Base-by-base conservation (phyloP, 495 filamentous ascomycete genomes). In the Aspergillus saccharolyticus region DNA sequence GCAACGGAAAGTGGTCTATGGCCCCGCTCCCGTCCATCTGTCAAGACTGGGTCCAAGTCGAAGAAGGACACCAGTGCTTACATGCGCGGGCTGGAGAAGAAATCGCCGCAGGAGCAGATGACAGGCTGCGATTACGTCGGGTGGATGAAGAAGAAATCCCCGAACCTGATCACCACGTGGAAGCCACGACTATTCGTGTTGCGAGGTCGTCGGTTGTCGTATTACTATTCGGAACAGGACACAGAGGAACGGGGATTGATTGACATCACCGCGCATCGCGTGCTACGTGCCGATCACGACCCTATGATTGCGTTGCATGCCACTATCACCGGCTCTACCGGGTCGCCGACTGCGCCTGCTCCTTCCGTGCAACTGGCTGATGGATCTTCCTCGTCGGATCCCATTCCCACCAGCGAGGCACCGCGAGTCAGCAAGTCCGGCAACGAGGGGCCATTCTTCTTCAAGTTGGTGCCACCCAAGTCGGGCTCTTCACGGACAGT, bases 61-160 rank as follows among this genome's bases (percentile, higher is more conserved):
- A 97, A 97, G 75, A 93, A 97, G 65, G 85, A 90, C 55, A 97
- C 94, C 2, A 96, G 90, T 65, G 94, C 95, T 5, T 97, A 96
- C 73, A 89, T 83, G 15, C 88, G 88, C 15, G 95, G 95, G 2
- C 75, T 97, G 18, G 84, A 89, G 64, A 89, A 90, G 72, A 89
- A 92, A 61, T 75, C 82, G 0, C 95, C 95, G 0, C 78, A 84
- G 50, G 89, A 96, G 66, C 90, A 94, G 58, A 92, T 96, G 72
- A 74, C 81, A 52, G 86, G 84, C 54, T 93, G 90, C 47, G 94
- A 99, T 64, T 99, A 92, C 65, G 91, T 85, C 61, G 95, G 95
- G 21, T 99, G 95, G 95, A 99, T 99, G 95, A 97, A 96, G 78
- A 99, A 99, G 81, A 86, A 91, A 65, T 96, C 90, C 48, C 90